Base-by-base conservation (phyloP, 2,329 filamentous ascomycete species). In the Fusarium falciforme region DNA sequence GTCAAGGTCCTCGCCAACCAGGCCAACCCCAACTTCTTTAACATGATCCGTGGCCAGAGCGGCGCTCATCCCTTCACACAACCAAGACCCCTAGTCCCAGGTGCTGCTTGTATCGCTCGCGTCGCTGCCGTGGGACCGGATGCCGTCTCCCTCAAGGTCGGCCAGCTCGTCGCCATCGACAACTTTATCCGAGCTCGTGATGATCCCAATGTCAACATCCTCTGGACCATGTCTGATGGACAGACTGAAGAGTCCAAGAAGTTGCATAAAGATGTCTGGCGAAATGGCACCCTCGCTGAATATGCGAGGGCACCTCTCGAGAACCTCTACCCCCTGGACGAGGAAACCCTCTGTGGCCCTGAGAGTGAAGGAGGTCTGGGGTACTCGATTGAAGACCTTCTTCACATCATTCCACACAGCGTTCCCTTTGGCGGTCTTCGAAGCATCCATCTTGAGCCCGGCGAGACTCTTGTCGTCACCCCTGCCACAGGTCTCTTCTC, bases 401-500 rank as follows among this genome's bases (percentile, higher is more conserved):
- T 77, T 11, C 81, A 83, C 27, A 68, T 88, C 4, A 47, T 72
- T 3, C 68, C 78, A 6, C 73, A 83, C 5, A 59, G 83, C 0
- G 83, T 89, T 2, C 79, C 84, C 0, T 87, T 83, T 55, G 87
- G 87, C 5, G 86, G 86, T 0, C 73, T 89, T 6, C 73, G 80
- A 4, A 83, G 83, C 44, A 81, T 87, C 63, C 78, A 80, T 12
- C 61, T 89, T 12, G 79, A 84, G 61, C 77, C 85, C 1, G 87
- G 87, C 5, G 86, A 89, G 74, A 87, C 84, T 0, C 79, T 89
- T 22, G 77, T 89, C 40, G 73, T 89, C 1, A 80, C 80, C 22
- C 87, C 87, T 1, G 87, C 87, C 1, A 89, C 87, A 0, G 88
- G 88, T 0, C 74, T 76, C 0, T 89, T 85, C 74, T 84, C 87